Percentiles rank a stretch among this genome's conserved stretches.
These are phyloP conservation scores for Cichorium intybus DNA, from an alignment of 140 eudicot genomes.

Conservation along the genomic window DNA sequence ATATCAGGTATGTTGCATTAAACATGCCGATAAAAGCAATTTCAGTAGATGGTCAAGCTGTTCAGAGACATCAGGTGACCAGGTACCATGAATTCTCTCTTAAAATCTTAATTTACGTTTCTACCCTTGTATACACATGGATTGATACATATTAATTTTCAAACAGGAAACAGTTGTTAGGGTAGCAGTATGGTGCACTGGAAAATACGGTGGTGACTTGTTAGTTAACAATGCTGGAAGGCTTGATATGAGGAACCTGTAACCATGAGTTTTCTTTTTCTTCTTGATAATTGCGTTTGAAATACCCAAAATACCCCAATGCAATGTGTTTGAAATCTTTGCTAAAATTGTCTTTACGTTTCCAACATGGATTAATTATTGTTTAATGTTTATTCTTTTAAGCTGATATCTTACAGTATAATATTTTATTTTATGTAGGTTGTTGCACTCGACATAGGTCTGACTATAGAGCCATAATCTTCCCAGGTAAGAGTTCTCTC, in stretches of 20 bases:
- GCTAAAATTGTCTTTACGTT: too few species aligned
- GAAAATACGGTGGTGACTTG: slow-evolving; percentile 84
- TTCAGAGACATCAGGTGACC: slow-evolving; percentile 77
- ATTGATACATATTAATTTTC: background rate
- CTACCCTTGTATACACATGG: background rate
- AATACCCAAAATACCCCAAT: too few species aligned
- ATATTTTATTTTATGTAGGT: too few species aligned
- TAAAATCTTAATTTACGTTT: background rate
- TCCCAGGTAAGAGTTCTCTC: too few species aligned
- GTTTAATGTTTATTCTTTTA: too few species aligned
- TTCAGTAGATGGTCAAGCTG: slow-evolving; percentile 70
- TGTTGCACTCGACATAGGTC: too few species aligned
- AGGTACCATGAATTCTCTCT: slow-evolving; percentile 39
- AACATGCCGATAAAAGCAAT: slow-evolving; percentile 77
- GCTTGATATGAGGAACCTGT: slow-evolving; percentile 72
- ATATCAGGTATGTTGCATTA: slow-evolving; percentile 85
- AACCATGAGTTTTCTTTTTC: too few species aligned
- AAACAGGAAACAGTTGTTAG: slow-evolving; percentile 69
- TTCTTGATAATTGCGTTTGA: too few species aligned
- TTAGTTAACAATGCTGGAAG: slow-evolving; percentile 54
- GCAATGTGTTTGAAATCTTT: too few species aligned
- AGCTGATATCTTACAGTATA: too few species aligned
- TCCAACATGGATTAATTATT: too few species aligned
- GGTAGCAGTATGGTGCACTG: slow-evolving; percentile 86
- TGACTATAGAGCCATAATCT: too few species aligned